Evolutionary conservation across 23 red algal species (phyloP), one percentile per base, ranked within the genome.

Genomic region (Gracilaria gracilis): DNA sequence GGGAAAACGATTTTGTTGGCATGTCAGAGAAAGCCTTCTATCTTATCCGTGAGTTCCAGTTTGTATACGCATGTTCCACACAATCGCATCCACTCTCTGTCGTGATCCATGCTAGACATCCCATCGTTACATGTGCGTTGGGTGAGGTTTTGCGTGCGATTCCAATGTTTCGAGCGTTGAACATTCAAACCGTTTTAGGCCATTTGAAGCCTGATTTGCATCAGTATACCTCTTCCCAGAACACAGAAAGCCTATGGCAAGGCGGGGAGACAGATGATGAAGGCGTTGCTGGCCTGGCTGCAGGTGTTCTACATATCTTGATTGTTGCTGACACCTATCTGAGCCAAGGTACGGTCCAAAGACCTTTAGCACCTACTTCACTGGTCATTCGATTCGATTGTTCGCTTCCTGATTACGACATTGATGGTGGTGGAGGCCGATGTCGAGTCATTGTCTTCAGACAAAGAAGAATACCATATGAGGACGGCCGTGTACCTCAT

Each of bases 191-290:
- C n/a, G 89, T 75, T 29, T 38, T 92, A 21, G 89, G 89, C 12
- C 14, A 73, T 46, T 0, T 38, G 2, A 50, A 27, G n/a, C 29
- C 28, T 61, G 61, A 71, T 25, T 11, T 46, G 21, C 40, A 84
- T 44, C 61, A 34, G 24, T 29, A 39, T 74, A 31, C 38, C 54
- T 79, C 62, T 17, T 54, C 31, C 32, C 61, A 48, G 69, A 58
- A n/a, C 17, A 39, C 54, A 39, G 74, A 79, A 25, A 35, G 57
- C 17, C 53, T 39, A 29, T 75, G 59, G 58, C 89, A 92, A 46
- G 89, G 89, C 19, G 79, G 84, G 21, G 89, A 92, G 49, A 84
- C 89, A 39, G 89, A 92, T 75, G 89, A 92, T 20, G 89, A 92
- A 38, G 78, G 47, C 9, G 80, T 92, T 40, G 62, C 79, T 39